phyloP scores from a whole-genome alignment of 2,329 filamentous ascomycete species.

The Graphilbum sp. region DNA sequence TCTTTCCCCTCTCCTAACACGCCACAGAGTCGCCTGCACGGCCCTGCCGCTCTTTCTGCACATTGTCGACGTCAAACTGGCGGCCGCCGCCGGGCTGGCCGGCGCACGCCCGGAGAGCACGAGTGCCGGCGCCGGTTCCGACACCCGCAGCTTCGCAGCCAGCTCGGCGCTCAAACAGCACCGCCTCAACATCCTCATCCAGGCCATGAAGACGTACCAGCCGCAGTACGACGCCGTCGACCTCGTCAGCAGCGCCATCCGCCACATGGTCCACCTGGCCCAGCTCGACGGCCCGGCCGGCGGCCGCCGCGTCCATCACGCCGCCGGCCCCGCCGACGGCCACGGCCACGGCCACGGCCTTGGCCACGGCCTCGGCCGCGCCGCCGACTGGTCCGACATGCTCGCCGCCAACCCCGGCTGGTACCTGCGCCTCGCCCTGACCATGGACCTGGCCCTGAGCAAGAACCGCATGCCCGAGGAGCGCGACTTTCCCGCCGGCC shows the following conservation, averaged over 20 bases:
- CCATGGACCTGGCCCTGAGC: conserved; percentile 10
- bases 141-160: background rate
- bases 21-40: conserved; percentile 7
- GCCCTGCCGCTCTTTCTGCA: conserved; percentile 9
- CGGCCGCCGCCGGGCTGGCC: background rate
- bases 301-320: too few species aligned
- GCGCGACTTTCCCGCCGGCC: conserved; percentile 8
- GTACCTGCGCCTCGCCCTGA: conserved; percentile 10
- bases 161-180: conserved; percentile 24
- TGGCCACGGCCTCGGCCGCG: background rate
- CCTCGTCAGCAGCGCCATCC: conserved; percentile 9
- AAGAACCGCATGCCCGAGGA: conserved; percentile 11
- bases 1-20: background rate
- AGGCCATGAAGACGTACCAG: conserved; percentile 11
- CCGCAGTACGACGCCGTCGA: conserved; percentile 10
- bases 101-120: too few species aligned
- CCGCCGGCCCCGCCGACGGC: background rate
- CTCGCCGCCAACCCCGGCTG: conserved; percentile 7
- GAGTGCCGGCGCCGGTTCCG: background rate
- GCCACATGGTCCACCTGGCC: conserved; percentile 8
- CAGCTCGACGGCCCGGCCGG: conserved; percentile 8
- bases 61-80: conserved; percentile 9
- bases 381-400: conserved; percentile 9
- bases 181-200: conserved; percentile 12
- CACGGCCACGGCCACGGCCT: background rate